These are phyloP conservation scores for Krasilnikovozyma curviuscula DNA, from an alignment of 768 basidiomycete species.

Conservation along the genomic window DNA sequence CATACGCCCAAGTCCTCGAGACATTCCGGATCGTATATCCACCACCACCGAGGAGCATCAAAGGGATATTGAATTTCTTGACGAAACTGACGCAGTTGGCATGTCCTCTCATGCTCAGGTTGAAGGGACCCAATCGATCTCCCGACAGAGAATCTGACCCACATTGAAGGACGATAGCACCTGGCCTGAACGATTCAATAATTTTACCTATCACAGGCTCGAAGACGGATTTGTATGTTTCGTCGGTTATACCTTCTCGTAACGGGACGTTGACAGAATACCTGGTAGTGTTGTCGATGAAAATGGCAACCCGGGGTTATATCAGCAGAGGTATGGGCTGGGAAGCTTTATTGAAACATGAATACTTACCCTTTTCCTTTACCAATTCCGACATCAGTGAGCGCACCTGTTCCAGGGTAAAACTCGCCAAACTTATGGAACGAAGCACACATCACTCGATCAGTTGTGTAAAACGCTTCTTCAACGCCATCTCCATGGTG, in stretches of 20 bases:
- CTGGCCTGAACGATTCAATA: conserved; percentile 84
- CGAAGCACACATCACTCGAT: conserved; percentile 92
- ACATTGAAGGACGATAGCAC: conserved; percentile 89
- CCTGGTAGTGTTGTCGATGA: conserved; percentile 27
- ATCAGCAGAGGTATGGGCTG: no score
- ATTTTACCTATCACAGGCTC: conserved; percentile 86
- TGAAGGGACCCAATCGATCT: conserved; percentile 87
- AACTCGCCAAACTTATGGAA: conserved; percentile 99
- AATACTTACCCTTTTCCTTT: conserved; percentile 50
- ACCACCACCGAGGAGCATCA: conserved; percentile 87
- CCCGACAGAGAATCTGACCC: conserved; percentile 93
- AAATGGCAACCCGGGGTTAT: no score
- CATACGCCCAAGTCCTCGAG: conserved; percentile 90
- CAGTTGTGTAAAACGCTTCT: conserved; percentile 97
- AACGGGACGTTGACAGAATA: conserved; percentile 89
- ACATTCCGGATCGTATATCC: conserved; percentile 98
- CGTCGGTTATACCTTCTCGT: conserved; percentile 85
- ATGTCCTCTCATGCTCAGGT: conserved; percentile 92
- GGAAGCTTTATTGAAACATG: not conserved
- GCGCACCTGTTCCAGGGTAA: conserved; percentile 96
- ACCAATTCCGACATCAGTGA: conserved; percentile 76
- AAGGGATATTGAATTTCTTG: conserved; percentile 81
- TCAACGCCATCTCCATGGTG: conserved; percentile 99
- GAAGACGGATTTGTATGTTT: conserved; percentile 84
- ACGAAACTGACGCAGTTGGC: conserved; percentile 95